These are phyloP conservation scores for Eremochloa ophiuroides DNA, from an alignment of 176 grass and related monocot genomes.

Conservation along the genomic window DNA sequence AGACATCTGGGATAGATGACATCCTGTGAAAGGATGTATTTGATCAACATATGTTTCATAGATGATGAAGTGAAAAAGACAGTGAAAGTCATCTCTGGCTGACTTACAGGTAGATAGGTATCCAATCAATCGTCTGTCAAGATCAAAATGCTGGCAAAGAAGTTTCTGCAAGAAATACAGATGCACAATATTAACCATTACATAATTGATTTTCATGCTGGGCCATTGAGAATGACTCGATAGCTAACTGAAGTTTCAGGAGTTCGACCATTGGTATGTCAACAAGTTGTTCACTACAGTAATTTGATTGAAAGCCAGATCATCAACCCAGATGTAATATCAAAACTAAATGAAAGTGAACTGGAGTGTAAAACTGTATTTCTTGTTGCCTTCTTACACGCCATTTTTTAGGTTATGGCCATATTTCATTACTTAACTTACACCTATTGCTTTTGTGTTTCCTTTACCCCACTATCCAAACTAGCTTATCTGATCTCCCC, in stretches of 20 bases:
- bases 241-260: slow-evolving; percentile 32
- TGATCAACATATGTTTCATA: slow-evolving; percentile 26
- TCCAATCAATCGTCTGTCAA: slow-evolving; percentile 79
- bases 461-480: not conserved
- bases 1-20: slow-evolving; percentile 26
- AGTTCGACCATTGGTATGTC: slow-evolving; percentile 17
- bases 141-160: slow-evolving; percentile 86
- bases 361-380: slow-evolving; percentile 8
- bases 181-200: not conserved
- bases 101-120: slow-evolving; percentile 61
- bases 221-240: slow-evolving; percentile 7
- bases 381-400: not conserved
- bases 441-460: slow-evolving; percentile 11
- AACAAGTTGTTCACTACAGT: not conserved
- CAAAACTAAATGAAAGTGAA: slow-evolving; percentile 27
- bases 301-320: slow-evolving; percentile 9
- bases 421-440: slow-evolving; percentile 24
- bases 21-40: slow-evolving; percentile 35
- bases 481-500: not conserved
- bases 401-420: slow-evolving; percentile 1
- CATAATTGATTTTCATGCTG: slow-evolving; percentile 16
- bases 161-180: slow-evolving; percentile 75
- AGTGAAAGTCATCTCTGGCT: slow-evolving; percentile 24
- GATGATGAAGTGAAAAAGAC: slow-evolving; percentile 36
- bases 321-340: slow-evolving; percentile 6